Conservation (phyloP, 345 rosid species). For the Physaria fendleri region DNA sequence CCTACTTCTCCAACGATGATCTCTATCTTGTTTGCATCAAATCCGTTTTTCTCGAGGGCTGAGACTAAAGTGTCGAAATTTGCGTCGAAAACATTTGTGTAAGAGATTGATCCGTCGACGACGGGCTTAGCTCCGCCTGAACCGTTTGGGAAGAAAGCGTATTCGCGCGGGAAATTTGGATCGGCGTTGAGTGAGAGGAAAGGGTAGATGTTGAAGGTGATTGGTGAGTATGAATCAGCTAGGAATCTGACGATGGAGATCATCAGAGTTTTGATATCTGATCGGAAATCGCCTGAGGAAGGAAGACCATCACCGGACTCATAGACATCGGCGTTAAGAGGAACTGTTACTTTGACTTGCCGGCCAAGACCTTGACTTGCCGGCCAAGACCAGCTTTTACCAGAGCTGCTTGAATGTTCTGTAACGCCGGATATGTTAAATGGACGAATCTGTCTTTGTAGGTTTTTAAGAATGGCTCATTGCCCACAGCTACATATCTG, state of each 20-base stretch:
- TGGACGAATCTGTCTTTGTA: slow-evolving; percentile 54
- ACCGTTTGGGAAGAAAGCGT: slow-evolving; percentile 66
- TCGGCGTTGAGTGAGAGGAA: slow-evolving; percentile 78
- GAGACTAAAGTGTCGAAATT: slow-evolving; percentile 71
- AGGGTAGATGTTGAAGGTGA: slow-evolving; percentile 86
- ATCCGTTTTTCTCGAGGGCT: slow-evolving; percentile 77
- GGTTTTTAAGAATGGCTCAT: slow-evolving; percentile 72
- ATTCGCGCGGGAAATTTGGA: slow-evolving; percentile 66
- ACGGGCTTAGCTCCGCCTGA: slow-evolving; percentile 40
- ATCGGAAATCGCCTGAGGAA: slow-evolving; percentile 67
- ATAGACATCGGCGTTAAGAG: slow-evolving; percentile 87
- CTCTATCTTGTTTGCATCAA: slow-evolving; percentile 43
- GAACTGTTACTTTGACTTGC: slow-evolving; percentile 70
- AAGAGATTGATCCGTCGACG: slow-evolving; percentile 68
- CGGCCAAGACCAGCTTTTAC: slow-evolving; percentile 79
- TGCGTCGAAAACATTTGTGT: slow-evolving; percentile 85
- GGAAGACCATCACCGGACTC: slow-evolving; percentile 50
- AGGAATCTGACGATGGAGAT: slow-evolving; percentile 57
- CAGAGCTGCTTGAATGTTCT: slow-evolving; percentile 81
- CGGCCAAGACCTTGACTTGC: no score
- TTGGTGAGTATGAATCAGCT: slow-evolving; percentile 43
- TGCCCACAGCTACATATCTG: slow-evolving; percentile 84
- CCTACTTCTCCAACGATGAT: slow-evolving; percentile 87
- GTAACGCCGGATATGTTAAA: slow-evolving; percentile 72
- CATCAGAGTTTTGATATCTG: slow-evolving; percentile 62